Percentiles rank a stretch among this genome's conserved stretches.
phyloP scores from a whole-genome alignment of 208 protist genomes.

The Hexamita inflata region DNA sequence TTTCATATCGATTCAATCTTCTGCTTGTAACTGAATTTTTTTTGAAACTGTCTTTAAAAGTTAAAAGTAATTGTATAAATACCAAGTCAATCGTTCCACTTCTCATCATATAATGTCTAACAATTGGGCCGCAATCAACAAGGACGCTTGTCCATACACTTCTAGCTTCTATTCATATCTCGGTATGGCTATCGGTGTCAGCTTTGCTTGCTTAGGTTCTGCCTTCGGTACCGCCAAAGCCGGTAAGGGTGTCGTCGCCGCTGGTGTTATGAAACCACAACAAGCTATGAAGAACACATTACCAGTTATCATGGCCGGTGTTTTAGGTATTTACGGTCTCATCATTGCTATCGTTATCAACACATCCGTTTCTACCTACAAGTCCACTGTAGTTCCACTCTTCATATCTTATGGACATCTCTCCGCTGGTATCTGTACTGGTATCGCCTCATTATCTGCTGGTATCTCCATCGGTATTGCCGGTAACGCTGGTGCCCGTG shows the following conservation, averaged over 20 bases:
- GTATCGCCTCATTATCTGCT: slow-evolving; percentile 76
- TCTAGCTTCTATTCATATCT: slow-evolving; percentile 37
- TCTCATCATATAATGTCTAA: too few relatives aligned
- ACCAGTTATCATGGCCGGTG: slow-evolving; percentile 78
- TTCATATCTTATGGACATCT: slow-evolving; percentile 70
- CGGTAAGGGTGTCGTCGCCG: slow-evolving; percentile 34
- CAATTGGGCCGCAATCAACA: too few relatives aligned
- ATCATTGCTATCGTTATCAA: slow-evolving; percentile 89
- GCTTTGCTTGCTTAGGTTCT: slow-evolving; percentile 38
- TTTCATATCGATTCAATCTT: too few relatives aligned
- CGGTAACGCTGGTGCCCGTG: slow-evolving; percentile 79
- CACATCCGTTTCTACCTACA: slow-evolving; percentile 1
- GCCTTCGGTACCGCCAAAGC: slow-evolving; percentile 48
- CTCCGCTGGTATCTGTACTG: slow-evolving; percentile 77
- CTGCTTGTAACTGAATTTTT: too few relatives aligned
- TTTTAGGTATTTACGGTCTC: slow-evolving; percentile 97
- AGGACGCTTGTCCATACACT: slow-evolving; percentile 16
- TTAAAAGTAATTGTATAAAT: too few relatives aligned
- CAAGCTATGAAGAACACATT: slow-evolving; percentile 72
- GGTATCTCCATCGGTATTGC: slow-evolving; percentile 95
- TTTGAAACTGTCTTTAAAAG: too few relatives aligned
- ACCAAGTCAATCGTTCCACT: too few relatives aligned
- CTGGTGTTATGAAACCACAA: slow-evolving; percentile 73
- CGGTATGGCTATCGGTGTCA: slow-evolving; percentile 35
- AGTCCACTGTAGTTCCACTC: slow-evolving; percentile 36